Evolutionary conservation across 1,284 basidiomycete genomes (phyloP).

Genomic region (Termitomyces sp.): DNA sequence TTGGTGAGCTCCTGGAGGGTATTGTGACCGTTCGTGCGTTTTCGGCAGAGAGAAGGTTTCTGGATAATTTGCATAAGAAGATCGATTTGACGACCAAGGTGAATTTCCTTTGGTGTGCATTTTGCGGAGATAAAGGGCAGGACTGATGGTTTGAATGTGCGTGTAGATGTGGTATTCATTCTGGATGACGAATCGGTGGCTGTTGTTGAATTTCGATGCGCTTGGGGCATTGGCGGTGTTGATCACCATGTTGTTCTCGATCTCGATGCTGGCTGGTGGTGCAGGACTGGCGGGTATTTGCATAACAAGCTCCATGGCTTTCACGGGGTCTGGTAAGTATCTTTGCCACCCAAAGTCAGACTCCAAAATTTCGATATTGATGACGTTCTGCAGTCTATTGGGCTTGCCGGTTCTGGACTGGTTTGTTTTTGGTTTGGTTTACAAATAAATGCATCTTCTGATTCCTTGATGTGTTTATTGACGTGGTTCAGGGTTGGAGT

Average conservation of each 20-base stretch:
- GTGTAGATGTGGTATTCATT: conserved; percentile 68
- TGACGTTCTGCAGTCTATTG: conserved; percentile 45
- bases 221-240: conserved; percentile 62
- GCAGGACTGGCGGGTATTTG: conserved; percentile 83
- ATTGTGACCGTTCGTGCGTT: conserved; percentile 88
- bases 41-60: conserved; percentile 76
- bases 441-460: neutral
- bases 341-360: neutral
- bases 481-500: conserved; percentile 46
- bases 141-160: neutral
- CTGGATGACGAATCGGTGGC: conserved; percentile 81
- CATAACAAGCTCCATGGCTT: conserved; percentile 63
- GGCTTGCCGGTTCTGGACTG: conserved; percentile 59
- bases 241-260: conserved; percentile 70
- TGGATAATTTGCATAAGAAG: conserved; percentile 64
- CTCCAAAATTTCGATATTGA: neutral
- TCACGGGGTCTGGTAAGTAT: conserved; percentile 35
- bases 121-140: no score
- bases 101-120: neutral
- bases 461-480: conserved; percentile 21
- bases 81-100: conserved; percentile 65
- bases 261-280: conserved; percentile 55
- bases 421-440: conserved; percentile 17
- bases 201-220: conserved; percentile 70
- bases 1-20: conserved; percentile 75